Base-by-base conservation (phyloP, 2,329 filamentous ascomycete species). In the Neopestalotiopsis sp. region DNA sequence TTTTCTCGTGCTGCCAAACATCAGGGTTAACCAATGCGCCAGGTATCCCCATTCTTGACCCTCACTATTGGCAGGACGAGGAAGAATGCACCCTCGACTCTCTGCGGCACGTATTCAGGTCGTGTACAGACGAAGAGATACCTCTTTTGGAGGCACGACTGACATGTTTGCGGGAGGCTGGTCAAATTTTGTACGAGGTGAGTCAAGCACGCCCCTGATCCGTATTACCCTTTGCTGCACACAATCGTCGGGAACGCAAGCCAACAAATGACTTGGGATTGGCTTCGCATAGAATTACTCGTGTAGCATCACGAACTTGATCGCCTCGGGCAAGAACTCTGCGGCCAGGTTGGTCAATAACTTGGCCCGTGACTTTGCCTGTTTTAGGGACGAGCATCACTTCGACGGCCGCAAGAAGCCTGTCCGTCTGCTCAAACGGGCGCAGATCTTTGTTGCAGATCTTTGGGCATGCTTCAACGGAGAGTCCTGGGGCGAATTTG, bases 381-480 rank as follows among this genome's bases (percentile, higher is more conserved):
- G 93, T 81, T 98, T 99, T 82, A 87, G 91, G 28, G 96, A 99
- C 76, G 92, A 95, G 77, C 89, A 90, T 68, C 81, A 77, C 3
- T 97, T 94, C 77, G 90, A 95, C 66, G 90, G 90, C 10, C 90
- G 91, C 59, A 87, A 86, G 68, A 87, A 86, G 71, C 87, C 84
- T 6, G 90, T 99, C 2, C 91, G 94, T 14, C 88, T 99, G 71
- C 90, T 97, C 77, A 99, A 99, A 82, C 90, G 97, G 12, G 95
- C 96, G 1, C 96, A 99, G 81, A 99, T 99, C 70, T 88, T 98
- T 24, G 95, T 97, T 2, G 97, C 97, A 28, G 96, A 99, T 79
- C 79, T 98, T 1, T 99, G 97, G 97, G 97, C 96, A 4, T 97
- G 94, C 71, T 98, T 98, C 78, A 89, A 95, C 66, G 94, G 94